Evolutionary conservation across 805 yeast genomes (phyloP).

Genomic region (Monosporozyma aerobia): DNA sequence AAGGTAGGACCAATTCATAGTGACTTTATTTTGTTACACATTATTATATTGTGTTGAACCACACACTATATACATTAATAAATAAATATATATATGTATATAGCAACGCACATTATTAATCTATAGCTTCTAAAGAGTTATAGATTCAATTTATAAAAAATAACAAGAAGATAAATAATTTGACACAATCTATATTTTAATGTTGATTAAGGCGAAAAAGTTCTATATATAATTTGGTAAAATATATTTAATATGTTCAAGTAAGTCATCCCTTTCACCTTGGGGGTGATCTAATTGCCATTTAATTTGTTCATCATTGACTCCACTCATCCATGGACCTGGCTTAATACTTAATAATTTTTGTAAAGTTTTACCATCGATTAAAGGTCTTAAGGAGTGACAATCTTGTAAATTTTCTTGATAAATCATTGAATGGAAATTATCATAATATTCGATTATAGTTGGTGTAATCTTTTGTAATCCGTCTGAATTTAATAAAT

Average conservation of each 20-base stretch:
- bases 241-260: constrained; percentile 31
- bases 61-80: not conserved
- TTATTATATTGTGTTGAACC: not conserved
- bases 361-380: constrained; percentile 68
- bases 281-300: constrained; percentile 78
- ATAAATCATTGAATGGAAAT: constrained; percentile 25
- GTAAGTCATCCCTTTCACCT: constrained; percentile 44
- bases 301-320: constrained; percentile 45
- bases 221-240: constrained; percentile 14
- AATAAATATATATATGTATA: not conserved
- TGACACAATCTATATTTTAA: not conserved
- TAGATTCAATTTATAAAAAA: not conserved
- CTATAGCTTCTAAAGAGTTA: not conserved
- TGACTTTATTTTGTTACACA: not conserved
- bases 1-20: not conserved
- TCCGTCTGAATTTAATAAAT: constrained; percentile 5
- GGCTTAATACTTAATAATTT: constrained; percentile 48
- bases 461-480: not conserved
- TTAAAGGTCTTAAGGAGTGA: constrained; percentile 46
- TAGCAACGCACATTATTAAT: not conserved
- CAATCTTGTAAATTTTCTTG: constrained; percentile 16
- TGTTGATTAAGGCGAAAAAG: not conserved
- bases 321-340: constrained; percentile 76
- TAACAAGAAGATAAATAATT: not conserved
- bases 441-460: constrained; percentile 24